phyloP scores from a whole-genome alignment of 768 basidiomycete genomes.

The Xerocomellus intermedius region DNA sequence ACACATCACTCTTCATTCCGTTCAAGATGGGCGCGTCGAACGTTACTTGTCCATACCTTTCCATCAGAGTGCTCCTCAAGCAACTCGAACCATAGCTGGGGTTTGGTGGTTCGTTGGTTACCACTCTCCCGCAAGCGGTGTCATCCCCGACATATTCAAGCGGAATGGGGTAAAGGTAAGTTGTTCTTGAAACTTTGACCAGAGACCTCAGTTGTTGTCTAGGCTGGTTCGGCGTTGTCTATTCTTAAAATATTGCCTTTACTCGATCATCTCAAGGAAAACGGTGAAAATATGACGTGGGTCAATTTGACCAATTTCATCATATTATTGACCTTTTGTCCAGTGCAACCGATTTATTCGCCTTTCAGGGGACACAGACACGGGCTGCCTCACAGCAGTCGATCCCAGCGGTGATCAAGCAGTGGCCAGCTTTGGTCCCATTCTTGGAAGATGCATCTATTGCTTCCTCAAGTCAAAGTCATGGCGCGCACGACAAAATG shows the following conservation, averaged over 20 bases:
- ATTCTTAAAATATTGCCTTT: constrained; percentile 67
- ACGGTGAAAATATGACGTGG: constrained; percentile 65
- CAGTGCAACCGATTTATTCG: constrained; percentile 79
- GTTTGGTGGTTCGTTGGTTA: constrained; percentile 74
- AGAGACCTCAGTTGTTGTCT: constrained; percentile 6
- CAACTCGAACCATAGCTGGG: constrained; percentile 39
- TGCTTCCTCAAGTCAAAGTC: constrained; percentile 39
- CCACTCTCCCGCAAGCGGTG: constrained; percentile 35
- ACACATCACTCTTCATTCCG: constrained; percentile 66
- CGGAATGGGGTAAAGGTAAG: constrained; percentile 63
- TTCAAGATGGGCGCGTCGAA: constrained; percentile 70
- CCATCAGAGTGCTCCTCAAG: constrained; percentile 11
- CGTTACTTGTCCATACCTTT: constrained; percentile 42
- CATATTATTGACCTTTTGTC: constrained; percentile 16
- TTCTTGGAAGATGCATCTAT: constrained; percentile 63
- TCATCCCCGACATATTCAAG: constrained; percentile 76
- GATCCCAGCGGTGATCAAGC: constrained; percentile 57
- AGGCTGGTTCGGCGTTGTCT: constrained; percentile 81
- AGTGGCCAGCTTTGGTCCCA: constrained; percentile 66
- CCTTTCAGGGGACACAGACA: constrained; percentile 70
- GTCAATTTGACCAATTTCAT: constrained; percentile 24
- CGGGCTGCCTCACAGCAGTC: constrained; percentile 42
- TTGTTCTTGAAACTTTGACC: constrained; percentile 4
- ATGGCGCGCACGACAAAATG: constrained; percentile 26
- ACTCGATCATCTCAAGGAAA: constrained; percentile 67